These are phyloP conservation scores for Phytopythium ostracodes DNA, from an alignment of 352 stramenopile species.

Conservation along the genomic window DNA sequence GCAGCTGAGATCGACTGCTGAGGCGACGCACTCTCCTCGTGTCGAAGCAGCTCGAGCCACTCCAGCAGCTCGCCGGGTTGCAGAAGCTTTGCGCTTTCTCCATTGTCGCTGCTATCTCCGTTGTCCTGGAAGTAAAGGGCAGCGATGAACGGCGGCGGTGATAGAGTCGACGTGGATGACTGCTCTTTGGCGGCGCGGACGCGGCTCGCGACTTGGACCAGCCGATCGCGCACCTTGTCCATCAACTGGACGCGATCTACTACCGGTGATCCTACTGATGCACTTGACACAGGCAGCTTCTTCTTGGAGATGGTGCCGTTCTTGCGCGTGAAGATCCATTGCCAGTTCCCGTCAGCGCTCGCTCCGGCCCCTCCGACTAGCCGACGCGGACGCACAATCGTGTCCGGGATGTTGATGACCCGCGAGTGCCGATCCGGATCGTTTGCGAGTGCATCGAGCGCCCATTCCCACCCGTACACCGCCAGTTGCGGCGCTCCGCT, in stretches of 20 bases:
- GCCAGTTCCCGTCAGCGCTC: neutral
- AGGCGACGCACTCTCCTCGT: neutral
- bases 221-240: conserved; percentile 38
- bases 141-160: conserved; percentile 9
- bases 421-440: conserved; percentile 19
- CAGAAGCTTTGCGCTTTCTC: conserved; percentile 1
- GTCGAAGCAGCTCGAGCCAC: conserved; percentile 13
- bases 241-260: conserved; percentile 14
- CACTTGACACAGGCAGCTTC: conserved; percentile 17
- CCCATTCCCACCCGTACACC: conserved; percentile 35
- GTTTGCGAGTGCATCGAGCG: conserved; percentile 21
- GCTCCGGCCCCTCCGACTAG: neutral
- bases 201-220: conserved; percentile 28
- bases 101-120: neutral
- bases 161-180: neutral
- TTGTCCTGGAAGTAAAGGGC: conserved; percentile 11
- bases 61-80: conserved; percentile 14
- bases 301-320: conserved; percentile 39
- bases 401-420: conserved; percentile 34
- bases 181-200: conserved; percentile 10
- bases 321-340: conserved; percentile 55
- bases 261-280: neutral
- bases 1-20: neutral
- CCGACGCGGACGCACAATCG: conserved; percentile 16
- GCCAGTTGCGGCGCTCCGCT: neutral